Evolutionary conservation across 2,329 filamentous ascomycete genomes (phyloP).

Genomic region (Lecanicillium sp.): DNA sequence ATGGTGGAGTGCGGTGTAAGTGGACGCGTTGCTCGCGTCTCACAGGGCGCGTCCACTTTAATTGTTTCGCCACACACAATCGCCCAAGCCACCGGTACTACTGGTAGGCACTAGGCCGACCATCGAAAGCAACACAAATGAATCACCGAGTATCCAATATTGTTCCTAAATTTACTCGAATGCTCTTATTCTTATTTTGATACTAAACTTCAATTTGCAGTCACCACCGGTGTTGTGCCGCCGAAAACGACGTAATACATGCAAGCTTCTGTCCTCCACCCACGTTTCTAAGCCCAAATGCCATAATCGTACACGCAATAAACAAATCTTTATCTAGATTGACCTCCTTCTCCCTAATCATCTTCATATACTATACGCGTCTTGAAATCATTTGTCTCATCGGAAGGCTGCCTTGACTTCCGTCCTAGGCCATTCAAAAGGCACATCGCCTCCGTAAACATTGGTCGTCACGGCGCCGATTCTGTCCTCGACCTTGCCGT

Average conservation of each 20-base stretch:
- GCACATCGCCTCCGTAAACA: slow-evolving; percentile 58
- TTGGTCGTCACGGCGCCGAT: slow-evolving; percentile 55
- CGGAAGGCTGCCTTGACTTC: slow-evolving; percentile 57
- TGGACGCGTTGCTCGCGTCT: too few species aligned
- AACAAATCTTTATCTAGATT: slow-evolving; percentile 6
- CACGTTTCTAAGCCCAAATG: slow-evolving; percentile 6
- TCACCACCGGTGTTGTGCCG: background rate
- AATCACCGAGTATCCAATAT: background rate
- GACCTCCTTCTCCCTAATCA: background rate
- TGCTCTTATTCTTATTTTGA: background rate
- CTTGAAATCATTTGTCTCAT: slow-evolving; percentile 11
- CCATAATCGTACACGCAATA: slow-evolving; percentile 12
- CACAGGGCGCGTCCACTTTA: slow-evolving; percentile 11
- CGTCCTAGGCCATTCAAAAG: slow-evolving; percentile 60
- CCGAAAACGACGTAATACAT: background rate
- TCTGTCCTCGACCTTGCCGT: slow-evolving; percentile 54
- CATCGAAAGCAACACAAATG: too few species aligned
- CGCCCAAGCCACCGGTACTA: background rate
- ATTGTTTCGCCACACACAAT: background rate
- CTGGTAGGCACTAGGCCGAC: too few species aligned
- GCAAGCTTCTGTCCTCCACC: slow-evolving; percentile 1
- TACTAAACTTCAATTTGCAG: background rate
- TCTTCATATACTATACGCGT: background rate
- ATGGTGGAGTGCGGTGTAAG: slow-evolving; percentile 1
- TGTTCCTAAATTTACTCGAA: background rate